phyloP scores from a whole-genome alignment of 441 rosid genomes.

The California macrophylla region DNA sequence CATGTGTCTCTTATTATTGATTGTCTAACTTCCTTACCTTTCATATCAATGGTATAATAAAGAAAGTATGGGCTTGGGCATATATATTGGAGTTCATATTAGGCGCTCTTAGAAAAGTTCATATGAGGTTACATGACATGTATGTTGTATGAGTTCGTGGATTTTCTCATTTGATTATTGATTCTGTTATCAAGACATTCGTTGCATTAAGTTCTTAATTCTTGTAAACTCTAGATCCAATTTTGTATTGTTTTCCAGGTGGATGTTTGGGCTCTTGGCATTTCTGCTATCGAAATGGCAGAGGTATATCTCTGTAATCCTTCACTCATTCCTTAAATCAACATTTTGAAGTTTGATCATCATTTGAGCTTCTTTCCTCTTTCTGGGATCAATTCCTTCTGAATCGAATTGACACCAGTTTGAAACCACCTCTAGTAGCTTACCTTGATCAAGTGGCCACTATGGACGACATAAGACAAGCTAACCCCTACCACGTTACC shows the following conservation, averaged over 20 bases:
- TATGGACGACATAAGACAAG: background rate
- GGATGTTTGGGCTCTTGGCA: constrained; percentile 99
- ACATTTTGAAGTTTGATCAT: background rate
- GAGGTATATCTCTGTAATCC: constrained; percentile 48
- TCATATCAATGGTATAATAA: background rate
- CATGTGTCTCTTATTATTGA: background rate
- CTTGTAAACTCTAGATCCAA: background rate
- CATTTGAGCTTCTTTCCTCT: background rate
- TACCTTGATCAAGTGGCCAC: background rate
- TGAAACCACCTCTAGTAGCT: background rate
- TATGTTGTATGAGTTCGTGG: background rate
- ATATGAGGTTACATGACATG: background rate
- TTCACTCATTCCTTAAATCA: background rate
- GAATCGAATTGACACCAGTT: background rate
- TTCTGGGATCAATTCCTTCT: background rate
- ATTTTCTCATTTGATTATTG: background rate
- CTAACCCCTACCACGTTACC: background rate
- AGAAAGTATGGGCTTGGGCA: background rate
- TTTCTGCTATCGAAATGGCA: constrained; percentile 99
- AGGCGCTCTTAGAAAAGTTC: background rate
- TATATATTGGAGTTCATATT: background rate
- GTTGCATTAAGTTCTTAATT: constrained; percentile 3
- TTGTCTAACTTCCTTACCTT: background rate
- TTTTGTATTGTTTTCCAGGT: constrained; percentile 47
- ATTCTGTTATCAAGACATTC: constrained; percentile 1